Evolutionary conservation across 2,329 filamentous ascomycete genomes (phyloP).

Genomic region (Colletotrichum eleusines): DNA sequence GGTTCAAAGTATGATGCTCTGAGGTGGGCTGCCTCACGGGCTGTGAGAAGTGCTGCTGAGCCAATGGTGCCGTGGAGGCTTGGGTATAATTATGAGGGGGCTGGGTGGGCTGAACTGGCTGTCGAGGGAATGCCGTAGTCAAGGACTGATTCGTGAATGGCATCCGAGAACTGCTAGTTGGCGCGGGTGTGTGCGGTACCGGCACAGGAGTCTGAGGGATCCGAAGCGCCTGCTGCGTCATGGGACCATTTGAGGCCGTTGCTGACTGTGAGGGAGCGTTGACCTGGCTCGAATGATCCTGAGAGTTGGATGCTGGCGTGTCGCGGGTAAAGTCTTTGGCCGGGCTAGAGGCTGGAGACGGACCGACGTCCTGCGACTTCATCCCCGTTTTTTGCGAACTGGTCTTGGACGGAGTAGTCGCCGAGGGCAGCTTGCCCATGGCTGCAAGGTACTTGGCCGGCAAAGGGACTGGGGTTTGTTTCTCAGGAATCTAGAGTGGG

Average conservation of each 20-base stretch:
- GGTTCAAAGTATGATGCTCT: constrained; percentile 37
- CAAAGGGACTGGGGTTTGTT: constrained; percentile 59
- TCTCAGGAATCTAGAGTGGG: constrained; percentile 51
- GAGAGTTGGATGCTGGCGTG: background rate
- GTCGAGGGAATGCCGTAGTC: constrained; percentile 12
- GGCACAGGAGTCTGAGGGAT: constrained; percentile 23
- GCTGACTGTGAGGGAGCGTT: background rate
- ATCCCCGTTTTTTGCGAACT: background rate
- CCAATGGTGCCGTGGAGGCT: background rate
- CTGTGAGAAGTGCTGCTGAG: constrained; percentile 11
- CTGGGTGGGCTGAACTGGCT: constrained; percentile 1
- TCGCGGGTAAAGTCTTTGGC: background rate
- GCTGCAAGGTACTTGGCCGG: constrained; percentile 59
- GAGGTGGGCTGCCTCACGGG: constrained; percentile 9
- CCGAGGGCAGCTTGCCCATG: constrained; percentile 49
- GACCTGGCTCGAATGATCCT: background rate
- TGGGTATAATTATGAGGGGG: background rate
- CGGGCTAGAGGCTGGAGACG: constrained; percentile 3
- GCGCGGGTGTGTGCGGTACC: constrained; percentile 9
- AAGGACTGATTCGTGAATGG: constrained; percentile 32
- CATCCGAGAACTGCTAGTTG: constrained; percentile 22
- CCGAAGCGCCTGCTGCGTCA: background rate
- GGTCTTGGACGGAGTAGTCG: constrained; percentile 39
- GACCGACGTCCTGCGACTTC: background rate
- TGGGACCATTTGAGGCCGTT: background rate